Conservation (phyloP, 805 yeast species). For the Naumovozyma castellii region DNA sequence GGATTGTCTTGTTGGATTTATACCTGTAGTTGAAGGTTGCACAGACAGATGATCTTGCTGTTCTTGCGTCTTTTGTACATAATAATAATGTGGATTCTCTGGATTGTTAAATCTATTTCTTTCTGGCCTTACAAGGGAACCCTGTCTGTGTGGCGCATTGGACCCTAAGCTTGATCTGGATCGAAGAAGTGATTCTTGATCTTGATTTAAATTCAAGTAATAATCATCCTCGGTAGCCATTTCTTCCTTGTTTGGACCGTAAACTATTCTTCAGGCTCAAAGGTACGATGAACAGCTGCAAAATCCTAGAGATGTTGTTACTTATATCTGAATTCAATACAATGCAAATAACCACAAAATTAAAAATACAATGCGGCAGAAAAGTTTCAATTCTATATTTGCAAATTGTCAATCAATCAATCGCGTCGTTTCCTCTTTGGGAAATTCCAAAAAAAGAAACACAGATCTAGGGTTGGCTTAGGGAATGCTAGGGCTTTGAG, state of each 20-base stretch:
- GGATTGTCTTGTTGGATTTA: conserved; percentile 39
- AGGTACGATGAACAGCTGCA: no score
- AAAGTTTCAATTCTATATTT: no score
- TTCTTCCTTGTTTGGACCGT: background rate
- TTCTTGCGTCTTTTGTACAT: conserved; percentile 62
- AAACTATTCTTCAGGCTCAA: background rate
- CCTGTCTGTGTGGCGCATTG: conserved; percentile 23
- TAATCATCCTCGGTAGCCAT: conserved; percentile 8
- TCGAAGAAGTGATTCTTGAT: conserved; percentile 29
- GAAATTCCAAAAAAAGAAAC: no score
- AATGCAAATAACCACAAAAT: no score
- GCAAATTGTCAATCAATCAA: no score
- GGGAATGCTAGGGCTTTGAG: no score
- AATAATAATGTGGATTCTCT: conserved; percentile 70
- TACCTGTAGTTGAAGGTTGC: conserved; percentile 64
- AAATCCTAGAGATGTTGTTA: no score
- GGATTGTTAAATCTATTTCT: conserved; percentile 55
- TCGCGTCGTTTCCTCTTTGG: no score
- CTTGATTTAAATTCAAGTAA: conserved; percentile 4
- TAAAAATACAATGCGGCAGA: no score
- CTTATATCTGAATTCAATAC: no score
- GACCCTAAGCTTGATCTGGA: conserved; percentile 9
- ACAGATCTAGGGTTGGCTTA: no score
- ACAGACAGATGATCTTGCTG: conserved; percentile 53
- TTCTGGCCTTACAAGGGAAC: conserved; percentile 78